Evolutionary conservation across 2,329 filamentous ascomycete genomes (phyloP), one percentile per base, ranked within the genome.

Genomic region (Drechmeria coniospora): DNA sequence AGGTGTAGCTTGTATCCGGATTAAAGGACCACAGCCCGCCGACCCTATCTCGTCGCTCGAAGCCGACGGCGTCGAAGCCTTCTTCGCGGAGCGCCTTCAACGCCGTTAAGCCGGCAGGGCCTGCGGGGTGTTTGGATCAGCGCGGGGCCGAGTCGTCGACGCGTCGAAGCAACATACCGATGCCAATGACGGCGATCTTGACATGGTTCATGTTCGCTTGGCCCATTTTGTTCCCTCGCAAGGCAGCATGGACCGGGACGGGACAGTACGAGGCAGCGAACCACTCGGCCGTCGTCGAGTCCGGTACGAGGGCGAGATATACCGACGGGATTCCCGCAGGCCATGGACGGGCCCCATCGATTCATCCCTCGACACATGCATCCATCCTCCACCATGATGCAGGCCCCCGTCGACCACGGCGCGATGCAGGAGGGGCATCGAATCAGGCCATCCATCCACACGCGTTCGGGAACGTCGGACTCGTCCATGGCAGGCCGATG

Each of bases 21-120:
- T 21, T 30, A 25, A 19, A 28, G 4, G 31, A 26, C 57, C 58
- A 63, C 1, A 63, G 37, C 0, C 59, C 58, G 8, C 59, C 58
- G 12, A 59, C 38, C 30, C 50, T 51, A 24, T 39, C 32, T 29
- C 53, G 54, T 16, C 49, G 43, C 26, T 63, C 60, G 25, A 61
- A 62, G 3, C 50, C 58, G 1, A 50, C 46, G 5, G 51, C 57
- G 8, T 59, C 39, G 28, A 60, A 63, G 7, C 57, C 56, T 39
- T 58, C 56, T 31, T 63, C 57, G 2, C 50, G 37, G 12, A 62
- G 35, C 21, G 54, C 54, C 40, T 63, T 63, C 11, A 30, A 15
- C 10, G 18, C 22, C 13, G 26, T 34, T 22, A 39, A 30, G n/a
- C 9, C 23, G 26, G 27, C 26, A 4, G 31, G 26, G 4, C 28